Evolutionary conservation across 257 asterid genomes (phyloP), one percentile per base, ranked within the genome.

Genomic region (Eustoma russellianum): DNA sequence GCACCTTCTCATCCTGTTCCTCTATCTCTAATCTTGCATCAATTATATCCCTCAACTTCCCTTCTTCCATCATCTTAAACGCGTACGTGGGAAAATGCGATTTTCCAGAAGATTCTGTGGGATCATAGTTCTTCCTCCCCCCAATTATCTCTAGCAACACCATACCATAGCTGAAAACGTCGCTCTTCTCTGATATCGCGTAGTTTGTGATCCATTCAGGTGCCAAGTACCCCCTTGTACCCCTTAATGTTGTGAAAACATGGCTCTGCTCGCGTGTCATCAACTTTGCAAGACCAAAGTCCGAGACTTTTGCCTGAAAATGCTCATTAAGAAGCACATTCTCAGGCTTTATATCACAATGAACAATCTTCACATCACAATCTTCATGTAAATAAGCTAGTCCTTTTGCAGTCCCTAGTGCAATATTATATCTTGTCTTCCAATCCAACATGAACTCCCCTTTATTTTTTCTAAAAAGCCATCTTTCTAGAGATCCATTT

Each of bases 141-240:
- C 99, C 93, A 18, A 92, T 74, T 13, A 92, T 74, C 71, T 92
- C 99, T 0, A 92, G 94, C 67, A 92, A 61, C 45, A 88, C 95
- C 99, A 92, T 81, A 3, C 99, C 97, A 33, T 75, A 88, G 70
- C 99, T 87, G 38, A 77, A 92, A 4, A 92, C 99, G 13, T 88
- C 99, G 18, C 95, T 88, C 74, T 85, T 92, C 68, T 88, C 99
- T 0, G 99, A 88, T 52, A 92, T 88, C 41, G 99, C 93, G n/a
- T 85, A 81, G 83, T 67, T 92, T 17, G 95, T 88, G 75, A 92
- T 85, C 99, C 99, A 92, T 47, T 92, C 99, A 0, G 99, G 99
- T 0, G 99, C 99, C 17, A 88, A 83, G 76, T 88, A 88, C 33
- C 97, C 97, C 50, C 97, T 50, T 16, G 97, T 88, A 35, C 97